These are phyloP conservation scores for Aaosphaeria pasadenensis DNA, from an alignment of 2,329 filamentous ascomycete species.

Conservation along the genomic window DNA sequence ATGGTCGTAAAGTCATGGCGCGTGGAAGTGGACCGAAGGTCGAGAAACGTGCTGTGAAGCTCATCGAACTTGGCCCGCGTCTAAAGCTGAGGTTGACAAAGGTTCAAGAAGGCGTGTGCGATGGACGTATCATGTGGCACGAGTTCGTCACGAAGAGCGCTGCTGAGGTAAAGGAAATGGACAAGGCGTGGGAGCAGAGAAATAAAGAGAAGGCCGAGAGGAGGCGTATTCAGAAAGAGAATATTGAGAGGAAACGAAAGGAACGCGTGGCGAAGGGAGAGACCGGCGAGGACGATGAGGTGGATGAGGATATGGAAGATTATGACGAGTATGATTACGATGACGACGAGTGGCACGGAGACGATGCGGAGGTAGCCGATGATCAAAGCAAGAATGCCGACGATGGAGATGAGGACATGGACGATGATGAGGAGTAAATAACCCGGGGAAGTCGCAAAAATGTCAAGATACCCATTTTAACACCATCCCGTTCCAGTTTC, in stretches of 20 bases:
- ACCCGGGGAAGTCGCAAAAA: neutral
- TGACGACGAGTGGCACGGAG: slow-evolving; percentile 53
- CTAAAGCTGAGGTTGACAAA: slow-evolving; percentile 89
- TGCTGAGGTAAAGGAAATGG: slow-evolving; percentile 72
- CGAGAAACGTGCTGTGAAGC: slow-evolving; percentile 83
- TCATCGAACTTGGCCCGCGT: slow-evolving; percentile 87
- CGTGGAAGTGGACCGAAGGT: slow-evolving; percentile 49
- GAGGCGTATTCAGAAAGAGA: slow-evolving; percentile 79
- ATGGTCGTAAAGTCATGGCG: slow-evolving; percentile 33
- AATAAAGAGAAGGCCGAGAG: slow-evolving; percentile 78
- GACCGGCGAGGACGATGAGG: slow-evolving; percentile 39
- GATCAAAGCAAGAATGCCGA: slow-evolving; percentile 46
- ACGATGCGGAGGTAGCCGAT: slow-evolving; percentile 48
- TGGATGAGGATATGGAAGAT: slow-evolving; percentile 37
- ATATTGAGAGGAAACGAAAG: slow-evolving; percentile 82
- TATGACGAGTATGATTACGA: slow-evolving; percentile 49
- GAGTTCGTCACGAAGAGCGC: slow-evolving; percentile 85
- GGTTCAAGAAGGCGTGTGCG: slow-evolving; percentile 90
- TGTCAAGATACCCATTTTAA: slow-evolving; percentile 32
- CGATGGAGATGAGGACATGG: slow-evolving; percentile 47
- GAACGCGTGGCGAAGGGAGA: slow-evolving; percentile 47
- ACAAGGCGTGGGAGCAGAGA: slow-evolving; percentile 77
- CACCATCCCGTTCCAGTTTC: neutral
- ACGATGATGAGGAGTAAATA: slow-evolving; percentile 2
- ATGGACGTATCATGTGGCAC: slow-evolving; percentile 95